Evolutionary conservation across 805 yeast genomes (phyloP), one percentile per base, ranked within the genome.

Genomic region (Sugiyamaella chiloensis): DNA sequence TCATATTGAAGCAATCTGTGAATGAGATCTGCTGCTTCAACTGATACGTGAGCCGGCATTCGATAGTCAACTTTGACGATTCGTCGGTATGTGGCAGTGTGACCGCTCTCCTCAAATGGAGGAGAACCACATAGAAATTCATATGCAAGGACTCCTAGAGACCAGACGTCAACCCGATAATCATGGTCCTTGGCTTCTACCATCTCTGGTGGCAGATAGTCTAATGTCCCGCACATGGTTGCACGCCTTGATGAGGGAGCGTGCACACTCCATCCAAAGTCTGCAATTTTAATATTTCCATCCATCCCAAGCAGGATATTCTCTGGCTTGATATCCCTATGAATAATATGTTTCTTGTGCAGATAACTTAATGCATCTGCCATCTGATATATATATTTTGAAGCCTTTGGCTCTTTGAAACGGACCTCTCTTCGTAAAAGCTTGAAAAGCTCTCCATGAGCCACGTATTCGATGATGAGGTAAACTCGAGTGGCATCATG

Each of bases 191-290:
- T 81, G 1, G 86, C 81, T 52, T 85, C 93, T 5, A 91, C 87
- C 85, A 93, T 83, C 67, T 91, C 99, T 5, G 99, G 99, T 0
- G 98, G 95, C 12, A 93, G 67, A 58, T 91, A 91, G 66, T 93
- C 98, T 34, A 91, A 70, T 0, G 99, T 93, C 0, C 99, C 98
- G 66, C 98, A 93, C 70, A 93, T 77, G 0, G 98, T 91, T 12
- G 80, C 73, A 59, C 96, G 70, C 52, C 78, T 76, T 30, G 73
- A 67, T 0, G 76, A 67, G 1, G 80, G 79, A 0, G 85, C 75
- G 55, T 80, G 81, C 2, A 90, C 91, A 47, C 95, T 85, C 97
- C 97, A 91, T 11, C 99, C 99, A 63, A 93, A 91, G 67, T 91
- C 99, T 16, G 96, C 84, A 31, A 91, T 74, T 63, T 90, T 91